Conservation (phyloP, 2,329 filamentous ascomycete species). For the Colletotrichum australisinense region DNA sequence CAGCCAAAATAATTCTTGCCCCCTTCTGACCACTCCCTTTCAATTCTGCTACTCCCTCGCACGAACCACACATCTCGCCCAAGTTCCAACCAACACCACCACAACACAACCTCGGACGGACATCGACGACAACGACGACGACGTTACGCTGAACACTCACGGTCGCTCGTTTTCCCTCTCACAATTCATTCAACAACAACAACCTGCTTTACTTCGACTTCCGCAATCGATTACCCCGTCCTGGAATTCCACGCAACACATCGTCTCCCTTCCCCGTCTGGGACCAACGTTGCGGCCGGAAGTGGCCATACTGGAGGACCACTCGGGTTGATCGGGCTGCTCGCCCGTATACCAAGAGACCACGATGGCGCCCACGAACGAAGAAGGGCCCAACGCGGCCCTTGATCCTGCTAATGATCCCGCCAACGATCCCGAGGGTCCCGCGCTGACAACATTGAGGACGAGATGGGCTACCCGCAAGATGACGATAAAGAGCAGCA, state of each 20-base stretch:
- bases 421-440: constrained; percentile 20
- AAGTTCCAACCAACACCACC: constrained; percentile 26
- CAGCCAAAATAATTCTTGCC: constrained; percentile 36
- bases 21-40: constrained; percentile 36
- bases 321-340: constrained; percentile 51
- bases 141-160: constrained; percentile 30
- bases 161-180: constrained; percentile 28
- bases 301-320: constrained; percentile 54
- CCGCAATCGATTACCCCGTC: background rate
- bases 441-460: constrained; percentile 81
- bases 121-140: constrained; percentile 18
- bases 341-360: constrained; percentile 38
- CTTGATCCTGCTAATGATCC: constrained; percentile 3
- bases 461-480: constrained; percentile 98
- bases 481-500: constrained; percentile 78
- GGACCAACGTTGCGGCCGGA: constrained; percentile 40
- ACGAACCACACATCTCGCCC: constrained; percentile 29
- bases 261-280: constrained; percentile 15
- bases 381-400: constrained; percentile 23
- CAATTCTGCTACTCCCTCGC: constrained; percentile 33
- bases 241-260: constrained; percentile 13
- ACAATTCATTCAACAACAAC: constrained; percentile 4
- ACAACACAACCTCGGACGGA: constrained; percentile 32
- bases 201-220: background rate
- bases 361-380: constrained; percentile 41